Percentiles rank a stretch among this genome's conserved stretches.
Conservation (phyloP, 768 basidiomycete species). For the Phylloporus arenicola region DNA sequence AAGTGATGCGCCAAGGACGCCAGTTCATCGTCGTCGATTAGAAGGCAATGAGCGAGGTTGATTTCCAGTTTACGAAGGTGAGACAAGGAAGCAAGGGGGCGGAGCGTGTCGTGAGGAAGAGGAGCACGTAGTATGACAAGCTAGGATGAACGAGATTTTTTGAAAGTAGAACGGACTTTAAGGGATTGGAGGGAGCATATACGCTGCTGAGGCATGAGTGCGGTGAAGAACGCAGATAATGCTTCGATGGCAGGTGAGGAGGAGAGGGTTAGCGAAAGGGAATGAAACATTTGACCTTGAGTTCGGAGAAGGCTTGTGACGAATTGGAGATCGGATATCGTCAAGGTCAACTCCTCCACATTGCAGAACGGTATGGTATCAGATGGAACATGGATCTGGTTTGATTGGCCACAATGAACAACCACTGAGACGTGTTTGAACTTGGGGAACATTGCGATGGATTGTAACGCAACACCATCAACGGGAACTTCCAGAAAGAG, state of each 20-base stretch:
- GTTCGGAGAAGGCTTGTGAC: no score
- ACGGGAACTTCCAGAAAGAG: no score
- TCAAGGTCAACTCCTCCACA: neutral
- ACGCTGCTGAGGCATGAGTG: neutral
- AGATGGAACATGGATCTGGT: neutral
- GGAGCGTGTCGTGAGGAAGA: neutral
- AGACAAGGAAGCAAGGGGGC: neutral
- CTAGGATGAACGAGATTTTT: no score
- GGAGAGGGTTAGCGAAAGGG: no score
- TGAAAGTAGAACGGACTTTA: neutral
- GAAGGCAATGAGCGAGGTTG: neutral
- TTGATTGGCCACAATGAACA: no score
- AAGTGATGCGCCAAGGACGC: neutral
- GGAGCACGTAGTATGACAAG: neutral
- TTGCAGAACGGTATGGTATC: neutral
- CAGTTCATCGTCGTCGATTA: neutral
- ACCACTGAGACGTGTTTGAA: no score
- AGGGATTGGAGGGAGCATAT: neutral
- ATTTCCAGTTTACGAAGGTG: neutral
- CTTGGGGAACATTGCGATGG: neutral
- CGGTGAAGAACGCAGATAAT: neutral
- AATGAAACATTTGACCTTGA: no score
- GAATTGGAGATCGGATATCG: no score
- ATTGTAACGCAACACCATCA: neutral
- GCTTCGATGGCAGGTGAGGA: no score